A percentile compares a stretch with the other conserved stretches of the same genome.
Conservation (phyloP, 139 green algal species). For the Limnomonas spitsbergensis region DNA sequence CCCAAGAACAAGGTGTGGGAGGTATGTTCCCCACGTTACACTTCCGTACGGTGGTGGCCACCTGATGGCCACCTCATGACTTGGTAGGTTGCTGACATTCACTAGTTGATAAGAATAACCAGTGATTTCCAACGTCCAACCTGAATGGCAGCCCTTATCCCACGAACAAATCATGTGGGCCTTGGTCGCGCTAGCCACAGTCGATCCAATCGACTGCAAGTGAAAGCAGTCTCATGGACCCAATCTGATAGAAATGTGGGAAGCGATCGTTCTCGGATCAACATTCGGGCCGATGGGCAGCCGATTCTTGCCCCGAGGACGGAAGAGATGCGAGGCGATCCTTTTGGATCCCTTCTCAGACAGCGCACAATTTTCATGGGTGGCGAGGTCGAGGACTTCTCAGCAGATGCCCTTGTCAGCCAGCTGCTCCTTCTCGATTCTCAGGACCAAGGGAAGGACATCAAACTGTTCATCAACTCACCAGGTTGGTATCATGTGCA, state of each 20-base stretch:
- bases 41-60: no score
- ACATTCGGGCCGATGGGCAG: constrained; percentile 25
- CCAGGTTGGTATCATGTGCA: constrained; percentile 56
- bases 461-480: constrained; percentile 99
- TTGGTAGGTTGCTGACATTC: no score
- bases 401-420: constrained; percentile 90
- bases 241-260: neutral
- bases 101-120: no score
- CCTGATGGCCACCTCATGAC: no score
- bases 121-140: no score
- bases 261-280: neutral
- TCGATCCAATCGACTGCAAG: neutral
- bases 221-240: neutral
- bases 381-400: constrained; percentile 91
- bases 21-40: no score
- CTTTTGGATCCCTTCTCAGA: constrained; percentile 89
- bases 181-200: no score
- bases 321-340: constrained; percentile 81
- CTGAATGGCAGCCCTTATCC: no score
- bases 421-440: constrained; percentile 96
- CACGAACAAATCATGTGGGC: no score
- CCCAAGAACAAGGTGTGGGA: no score
- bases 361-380: constrained; percentile 96
- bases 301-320: constrained; percentile 63
- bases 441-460: constrained; percentile 92